Base-by-base conservation (phyloP, 106 monocot species). In the Agapanthus africanus region DNA sequence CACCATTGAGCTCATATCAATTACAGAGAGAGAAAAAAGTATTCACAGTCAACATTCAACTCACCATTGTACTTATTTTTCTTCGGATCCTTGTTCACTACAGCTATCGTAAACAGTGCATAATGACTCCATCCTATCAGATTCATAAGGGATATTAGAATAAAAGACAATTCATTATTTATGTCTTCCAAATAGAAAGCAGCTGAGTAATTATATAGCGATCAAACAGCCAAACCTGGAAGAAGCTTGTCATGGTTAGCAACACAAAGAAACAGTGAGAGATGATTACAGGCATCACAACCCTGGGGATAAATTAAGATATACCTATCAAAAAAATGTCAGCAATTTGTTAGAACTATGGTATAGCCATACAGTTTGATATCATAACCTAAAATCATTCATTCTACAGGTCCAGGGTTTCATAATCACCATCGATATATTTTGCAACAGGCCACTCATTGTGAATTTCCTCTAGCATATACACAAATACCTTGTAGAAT, bases 261-360 rank as follows among this genome's bases (percentile, higher is more conserved):
- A 73, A 95, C 95, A 84, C 95, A 91, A 28, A 95, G 91, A 76
- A 95, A 95, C 54, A 95, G 75, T 21, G 95, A 95, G 15, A 95
- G 85, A 73, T 95, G 88, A 70, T 95, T 82, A 63, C 83, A 82
- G 10, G 91, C 95, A 77, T 95, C 95, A 82, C 95, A 95, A 52
- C 95, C 95, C 66, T 91, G 95, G 46, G 95, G 95, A 74, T 95
- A 95, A 61, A 95, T 86, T 71, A 95, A 86, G 74, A 95, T 88
- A 71, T 95, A 91, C 95, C 95, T 95, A 83, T 27, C 76, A 81
- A 76, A 76, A 52, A 10, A 68, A 42, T 31, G 19, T 28, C 25
- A 42, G 26, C 49, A 50, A 49, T 50, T 25, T 28, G 35, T 57
- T 30, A 57, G 30, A 26, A 57, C 8, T 49, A 30, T 11, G 56